phyloP scores from a whole-genome alignment of 2,329 filamentous ascomycete genomes.

The Polychaeton citri region DNA sequence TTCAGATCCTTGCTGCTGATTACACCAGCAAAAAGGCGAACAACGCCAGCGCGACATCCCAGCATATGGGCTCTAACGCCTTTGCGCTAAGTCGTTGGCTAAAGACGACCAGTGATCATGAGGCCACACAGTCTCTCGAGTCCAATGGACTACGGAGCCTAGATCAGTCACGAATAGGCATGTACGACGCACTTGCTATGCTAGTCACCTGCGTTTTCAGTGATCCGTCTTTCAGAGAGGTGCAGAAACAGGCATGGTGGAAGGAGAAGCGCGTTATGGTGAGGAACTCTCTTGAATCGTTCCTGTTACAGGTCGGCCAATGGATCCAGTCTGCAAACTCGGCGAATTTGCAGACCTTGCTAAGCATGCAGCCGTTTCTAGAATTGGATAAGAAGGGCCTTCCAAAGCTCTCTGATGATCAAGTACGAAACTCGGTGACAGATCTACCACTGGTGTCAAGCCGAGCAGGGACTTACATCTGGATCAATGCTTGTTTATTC shows the following conservation, averaged over 20 bases:
- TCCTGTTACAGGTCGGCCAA: conserved; percentile 19
- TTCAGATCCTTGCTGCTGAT: neutral
- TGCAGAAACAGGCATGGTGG: conserved; percentile 18
- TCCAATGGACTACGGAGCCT: conserved; percentile 12
- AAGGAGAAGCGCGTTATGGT: conserved; percentile 11
- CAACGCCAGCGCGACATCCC: neutral
- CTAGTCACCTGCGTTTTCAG: conserved; percentile 17
- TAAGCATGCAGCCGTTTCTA: conserved; percentile 41
- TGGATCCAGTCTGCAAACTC: conserved; percentile 19
- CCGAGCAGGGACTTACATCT: conserved; percentile 71
- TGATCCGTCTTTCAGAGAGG: conserved; percentile 11
- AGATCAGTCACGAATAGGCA: conserved; percentile 11
- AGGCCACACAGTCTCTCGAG: conserved; percentile 17
- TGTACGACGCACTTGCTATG: conserved; percentile 19
- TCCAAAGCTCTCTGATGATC: conserved; percentile 47
- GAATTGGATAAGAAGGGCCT: conserved; percentile 55
- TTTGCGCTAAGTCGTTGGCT: conserved; percentile 17
- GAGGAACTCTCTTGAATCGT: conserved; percentile 17
- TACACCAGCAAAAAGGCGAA: neutral
- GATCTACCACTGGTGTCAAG: conserved; percentile 63
- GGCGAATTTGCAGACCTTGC: conserved; percentile 16
- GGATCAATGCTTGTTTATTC: conserved; percentile 69
- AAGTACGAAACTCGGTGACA: conserved; percentile 15
- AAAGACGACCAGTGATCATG: conserved; percentile 14
- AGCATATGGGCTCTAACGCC: conserved; percentile 2